Percentiles rank a stretch among this genome's conserved stretches.
phyloP scores from a whole-genome alignment of 2,329 filamentous ascomycete genomes.

The Colletotrichum echinochloae region DNA sequence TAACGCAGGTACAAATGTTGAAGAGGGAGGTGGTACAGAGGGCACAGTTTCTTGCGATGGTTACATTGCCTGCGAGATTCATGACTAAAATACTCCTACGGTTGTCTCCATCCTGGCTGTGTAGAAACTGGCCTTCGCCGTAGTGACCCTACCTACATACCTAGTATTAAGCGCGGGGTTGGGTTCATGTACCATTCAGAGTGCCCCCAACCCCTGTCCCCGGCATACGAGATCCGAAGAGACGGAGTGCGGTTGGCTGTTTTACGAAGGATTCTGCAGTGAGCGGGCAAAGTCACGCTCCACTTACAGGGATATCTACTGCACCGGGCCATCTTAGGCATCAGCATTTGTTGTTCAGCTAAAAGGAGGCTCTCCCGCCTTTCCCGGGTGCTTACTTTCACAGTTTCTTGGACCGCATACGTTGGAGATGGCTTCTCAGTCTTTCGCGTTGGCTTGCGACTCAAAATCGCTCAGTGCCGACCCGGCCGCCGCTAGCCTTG shows the following conservation, averaged over 20 bases:
- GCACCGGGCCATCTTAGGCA: constrained; percentile 8
- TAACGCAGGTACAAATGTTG: neutral
- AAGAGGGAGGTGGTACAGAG: neutral
- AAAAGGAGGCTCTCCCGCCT: neutral
- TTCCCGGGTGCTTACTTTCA: neutral
- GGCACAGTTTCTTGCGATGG: neutral
- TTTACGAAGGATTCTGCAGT: constrained; percentile 9
- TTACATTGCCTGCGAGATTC: neutral
- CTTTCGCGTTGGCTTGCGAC: neutral
- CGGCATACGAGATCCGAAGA: neutral
- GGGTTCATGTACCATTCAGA: no score
- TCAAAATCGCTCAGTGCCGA: constrained; percentile 8
- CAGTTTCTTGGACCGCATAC: neutral
- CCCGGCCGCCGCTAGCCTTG: neutral
- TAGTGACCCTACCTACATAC: no score
- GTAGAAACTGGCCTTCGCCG: no score
- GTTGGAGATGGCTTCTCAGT: neutral
- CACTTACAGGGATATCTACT: neutral
- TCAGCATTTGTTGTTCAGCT: neutral
- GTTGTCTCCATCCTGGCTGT: no score
- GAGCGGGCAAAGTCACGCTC: neutral
- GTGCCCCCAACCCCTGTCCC: no score
- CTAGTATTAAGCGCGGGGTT: neutral
- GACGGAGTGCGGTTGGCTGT: neutral
- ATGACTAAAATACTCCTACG: neutral